Percentiles rank a stretch among this genome's conserved stretches.
Conservation (phyloP, 129 eudicot species). For the Escallonia herrerae region DNA sequence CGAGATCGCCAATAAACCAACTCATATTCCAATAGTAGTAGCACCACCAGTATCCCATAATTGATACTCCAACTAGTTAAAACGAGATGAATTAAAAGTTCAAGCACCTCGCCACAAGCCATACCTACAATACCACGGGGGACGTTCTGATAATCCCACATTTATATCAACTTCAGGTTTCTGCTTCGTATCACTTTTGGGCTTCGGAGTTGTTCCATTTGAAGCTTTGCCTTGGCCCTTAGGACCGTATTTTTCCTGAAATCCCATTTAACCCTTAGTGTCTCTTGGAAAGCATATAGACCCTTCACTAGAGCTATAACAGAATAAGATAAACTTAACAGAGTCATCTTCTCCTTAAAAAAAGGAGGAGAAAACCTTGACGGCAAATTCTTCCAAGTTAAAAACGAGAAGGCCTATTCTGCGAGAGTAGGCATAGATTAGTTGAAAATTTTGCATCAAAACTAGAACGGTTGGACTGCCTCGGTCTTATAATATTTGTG, state of each 20-base stretch:
- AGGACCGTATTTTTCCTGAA: constrained; percentile 98
- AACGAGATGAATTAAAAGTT: background rate
- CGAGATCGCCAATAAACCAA: background rate
- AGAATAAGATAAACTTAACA: background rate
- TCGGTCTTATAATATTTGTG: too few relatives aligned
- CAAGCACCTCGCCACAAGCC: constrained; percentile 1
- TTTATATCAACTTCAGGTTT: constrained; percentile 79
- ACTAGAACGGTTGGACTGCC: too few relatives aligned
- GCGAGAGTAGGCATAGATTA: too few relatives aligned
- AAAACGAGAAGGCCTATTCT: too few relatives aligned
- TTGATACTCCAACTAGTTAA: too few relatives aligned
- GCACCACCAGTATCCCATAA: too few relatives aligned
- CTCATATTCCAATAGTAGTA: background rate
- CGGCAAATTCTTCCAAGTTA: background rate
- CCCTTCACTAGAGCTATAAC: background rate
- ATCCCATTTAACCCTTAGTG: background rate
- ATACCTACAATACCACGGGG: constrained; percentile 99
- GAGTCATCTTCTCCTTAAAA: background rate
- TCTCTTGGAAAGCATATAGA: background rate
- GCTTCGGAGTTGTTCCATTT: constrained; percentile 51
- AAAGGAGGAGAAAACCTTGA: background rate
- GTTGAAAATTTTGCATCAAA: too few relatives aligned
- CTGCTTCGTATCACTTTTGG: constrained; percentile 51
- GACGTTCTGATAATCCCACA: constrained; percentile 84
- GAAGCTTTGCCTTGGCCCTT: constrained; percentile 69